These are phyloP conservation scores for Trapa incisa DNA, from an alignment of 345 rosid genomes.

Conservation along the genomic window DNA sequence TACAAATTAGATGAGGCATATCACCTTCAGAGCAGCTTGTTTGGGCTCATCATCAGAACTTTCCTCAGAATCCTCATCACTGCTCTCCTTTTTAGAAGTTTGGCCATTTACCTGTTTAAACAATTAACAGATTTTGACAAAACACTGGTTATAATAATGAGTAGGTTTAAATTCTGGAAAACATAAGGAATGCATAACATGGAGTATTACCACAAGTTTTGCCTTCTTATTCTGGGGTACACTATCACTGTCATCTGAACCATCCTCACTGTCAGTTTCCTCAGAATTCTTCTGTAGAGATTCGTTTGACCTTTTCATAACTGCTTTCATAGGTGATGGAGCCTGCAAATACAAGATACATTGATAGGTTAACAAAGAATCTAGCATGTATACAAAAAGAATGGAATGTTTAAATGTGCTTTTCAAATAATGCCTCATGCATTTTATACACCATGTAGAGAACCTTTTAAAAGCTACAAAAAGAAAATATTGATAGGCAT, in stretches of 20 bases:
- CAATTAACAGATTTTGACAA: constrained; percentile 10
- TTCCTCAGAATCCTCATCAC: constrained; percentile 21
- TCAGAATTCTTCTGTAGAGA: constrained; percentile 10
- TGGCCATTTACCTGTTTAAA: constrained; percentile 14
- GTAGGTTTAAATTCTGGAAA: not conserved
- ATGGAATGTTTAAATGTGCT: not conserved
- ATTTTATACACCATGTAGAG: not conserved
- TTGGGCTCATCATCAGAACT: constrained; percentile 15
- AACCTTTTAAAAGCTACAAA: not conserved
- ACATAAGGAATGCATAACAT: not conserved
- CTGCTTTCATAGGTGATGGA: not conserved
- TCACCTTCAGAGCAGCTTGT: not conserved
- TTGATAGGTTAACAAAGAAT: no score
- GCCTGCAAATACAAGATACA: not conserved
- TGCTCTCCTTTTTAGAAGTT: constrained; percentile 31
- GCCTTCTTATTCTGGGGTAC: constrained; percentile 45
- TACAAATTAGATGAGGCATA: not conserved
- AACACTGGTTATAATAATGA: not conserved
- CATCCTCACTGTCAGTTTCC: constrained; percentile 32
- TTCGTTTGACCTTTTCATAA: not conserved
- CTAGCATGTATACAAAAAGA: not conserved
- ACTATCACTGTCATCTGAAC: constrained; percentile 28
- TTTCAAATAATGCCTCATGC: no score
- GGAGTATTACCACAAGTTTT: constrained; percentile 1
- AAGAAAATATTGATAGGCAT: not conserved